Evolutionary conservation across 257 asterid genomes (phyloP).

Genomic region (Solanum arcanum): DNA sequence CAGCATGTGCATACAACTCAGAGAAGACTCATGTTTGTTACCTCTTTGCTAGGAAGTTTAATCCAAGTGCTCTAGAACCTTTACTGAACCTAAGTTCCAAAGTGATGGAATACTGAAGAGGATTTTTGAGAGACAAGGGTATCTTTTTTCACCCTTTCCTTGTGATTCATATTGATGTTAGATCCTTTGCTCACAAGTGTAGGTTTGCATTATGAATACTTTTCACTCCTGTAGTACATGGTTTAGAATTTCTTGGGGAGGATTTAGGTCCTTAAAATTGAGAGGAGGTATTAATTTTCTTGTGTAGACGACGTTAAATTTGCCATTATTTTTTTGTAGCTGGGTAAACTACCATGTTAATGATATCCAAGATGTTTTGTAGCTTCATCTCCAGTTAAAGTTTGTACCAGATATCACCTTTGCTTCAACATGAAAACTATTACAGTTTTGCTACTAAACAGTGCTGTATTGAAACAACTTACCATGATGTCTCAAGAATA

Average conservation of each 20-base stretch:
- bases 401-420: background rate
- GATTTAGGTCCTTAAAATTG: background rate
- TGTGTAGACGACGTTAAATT: background rate
- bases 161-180: background rate
- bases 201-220: background rate
- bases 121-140: background rate
- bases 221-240: background rate
- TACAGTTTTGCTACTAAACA: background rate
- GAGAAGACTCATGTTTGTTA: slow-evolving; percentile 32
- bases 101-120: slow-evolving; percentile 61
- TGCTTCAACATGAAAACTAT: background rate
- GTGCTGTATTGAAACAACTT: background rate
- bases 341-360: background rate
- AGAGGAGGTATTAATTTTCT: background rate
- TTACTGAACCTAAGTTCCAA: slow-evolving; percentile 40
- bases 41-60: slow-evolving; percentile 91
- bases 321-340: background rate
- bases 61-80: slow-evolving; percentile 56
- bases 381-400: background rate
- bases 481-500: background rate
- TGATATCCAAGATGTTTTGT: background rate
- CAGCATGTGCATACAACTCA: slow-evolving; percentile 50
- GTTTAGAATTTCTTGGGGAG: background rate
- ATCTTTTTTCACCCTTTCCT: background rate
- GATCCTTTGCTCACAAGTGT: background rate